These are phyloP conservation scores for Mycena vitilis DNA, from an alignment of 768 basidiomycete genomes.

Conservation along the genomic window DNA sequence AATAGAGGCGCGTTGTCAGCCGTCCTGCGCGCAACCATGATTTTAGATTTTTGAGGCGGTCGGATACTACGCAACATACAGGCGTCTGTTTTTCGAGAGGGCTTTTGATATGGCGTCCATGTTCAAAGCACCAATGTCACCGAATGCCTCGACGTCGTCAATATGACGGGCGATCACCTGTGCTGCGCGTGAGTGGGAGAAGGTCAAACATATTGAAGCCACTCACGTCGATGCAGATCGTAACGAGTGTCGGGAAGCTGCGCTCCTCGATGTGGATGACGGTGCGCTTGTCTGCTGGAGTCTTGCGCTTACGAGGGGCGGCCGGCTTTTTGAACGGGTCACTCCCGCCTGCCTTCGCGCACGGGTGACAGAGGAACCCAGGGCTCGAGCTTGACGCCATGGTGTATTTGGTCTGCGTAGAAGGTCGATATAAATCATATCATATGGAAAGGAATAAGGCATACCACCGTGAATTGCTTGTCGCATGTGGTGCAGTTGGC, in stretches of 20 bases:
- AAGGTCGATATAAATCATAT: neutral
- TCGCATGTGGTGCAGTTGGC: conserved; percentile 84
- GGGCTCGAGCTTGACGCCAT: conserved; percentile 74
- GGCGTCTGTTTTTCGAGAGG: conserved; percentile 80
- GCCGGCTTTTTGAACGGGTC: conserved; percentile 90
- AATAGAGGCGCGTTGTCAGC: conserved; percentile 86
- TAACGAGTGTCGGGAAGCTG: conserved; percentile 76
- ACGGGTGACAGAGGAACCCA: conserved; percentile 87
- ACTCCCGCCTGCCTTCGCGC: conserved; percentile 79
- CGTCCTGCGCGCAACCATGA: conserved; percentile 59
- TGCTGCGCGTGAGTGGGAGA: neutral
- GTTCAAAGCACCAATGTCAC: conserved; percentile 88
- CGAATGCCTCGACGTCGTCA: conserved; percentile 88
- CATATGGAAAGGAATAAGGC: conserved; percentile 40
- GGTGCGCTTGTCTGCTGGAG: conserved; percentile 73
- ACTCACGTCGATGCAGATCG: conserved; percentile 83
- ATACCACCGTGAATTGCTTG: conserved; percentile 89
- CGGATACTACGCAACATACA: conserved; percentile 65
- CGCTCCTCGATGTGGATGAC: conserved; percentile 78
- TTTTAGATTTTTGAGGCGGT: conserved; percentile 12
- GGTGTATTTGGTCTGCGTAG: conserved; percentile 84
- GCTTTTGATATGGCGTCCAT: conserved; percentile 87
- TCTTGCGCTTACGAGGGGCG: conserved; percentile 69
- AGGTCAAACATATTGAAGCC: neutral
- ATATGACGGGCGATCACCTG: conserved; percentile 89